Evolutionary conservation across 768 basidiomycete genomes (phyloP).

Genomic region (Tulasnella sp.): DNA sequence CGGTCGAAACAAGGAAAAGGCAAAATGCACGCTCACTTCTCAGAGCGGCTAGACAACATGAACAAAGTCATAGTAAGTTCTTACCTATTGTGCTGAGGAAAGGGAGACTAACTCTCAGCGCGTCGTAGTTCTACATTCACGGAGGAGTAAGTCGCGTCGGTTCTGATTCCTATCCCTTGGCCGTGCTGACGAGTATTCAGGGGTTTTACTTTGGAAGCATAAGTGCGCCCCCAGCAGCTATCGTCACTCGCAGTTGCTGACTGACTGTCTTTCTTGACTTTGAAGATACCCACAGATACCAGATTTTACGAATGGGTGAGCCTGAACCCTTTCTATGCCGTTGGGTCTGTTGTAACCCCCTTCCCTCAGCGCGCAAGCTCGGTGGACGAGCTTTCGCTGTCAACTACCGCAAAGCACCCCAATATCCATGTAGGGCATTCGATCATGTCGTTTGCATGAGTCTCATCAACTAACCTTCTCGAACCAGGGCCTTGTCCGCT

Average conservation of each 20-base stretch:
- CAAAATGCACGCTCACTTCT: constrained; percentile 19
- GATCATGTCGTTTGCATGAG: not conserved
- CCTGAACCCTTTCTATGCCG: constrained; percentile 43
- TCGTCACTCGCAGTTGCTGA: constrained; percentile 31
- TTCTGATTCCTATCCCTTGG: not conserved
- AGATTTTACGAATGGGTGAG: constrained; percentile 71
- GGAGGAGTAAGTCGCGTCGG: constrained; percentile 33
- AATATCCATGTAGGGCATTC: constrained; percentile 59
- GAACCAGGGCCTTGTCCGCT: constrained; percentile 49
- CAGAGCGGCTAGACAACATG: constrained; percentile 18
- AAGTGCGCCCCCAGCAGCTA: not conserved
- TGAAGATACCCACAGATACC: constrained; percentile 36
- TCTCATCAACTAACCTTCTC: not conserved
- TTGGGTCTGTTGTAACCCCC: constrained; percentile 37
- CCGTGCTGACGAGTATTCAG: not conserved
- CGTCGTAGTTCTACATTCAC: constrained; percentile 28
- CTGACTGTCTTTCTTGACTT: not conserved
- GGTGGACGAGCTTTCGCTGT: constrained; percentile 29
- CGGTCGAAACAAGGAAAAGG: constrained; percentile 5
- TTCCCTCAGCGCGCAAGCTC: constrained; percentile 10
- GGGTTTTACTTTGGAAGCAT: constrained; percentile 21
- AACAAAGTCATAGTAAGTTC: constrained; percentile 22
- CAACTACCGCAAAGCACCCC: constrained; percentile 67
- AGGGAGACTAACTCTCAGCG: constrained; percentile 23
- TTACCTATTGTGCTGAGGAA: constrained; percentile 17